Conservation (phyloP, 345 rosid species). For the Reutealis trisperma region DNA sequence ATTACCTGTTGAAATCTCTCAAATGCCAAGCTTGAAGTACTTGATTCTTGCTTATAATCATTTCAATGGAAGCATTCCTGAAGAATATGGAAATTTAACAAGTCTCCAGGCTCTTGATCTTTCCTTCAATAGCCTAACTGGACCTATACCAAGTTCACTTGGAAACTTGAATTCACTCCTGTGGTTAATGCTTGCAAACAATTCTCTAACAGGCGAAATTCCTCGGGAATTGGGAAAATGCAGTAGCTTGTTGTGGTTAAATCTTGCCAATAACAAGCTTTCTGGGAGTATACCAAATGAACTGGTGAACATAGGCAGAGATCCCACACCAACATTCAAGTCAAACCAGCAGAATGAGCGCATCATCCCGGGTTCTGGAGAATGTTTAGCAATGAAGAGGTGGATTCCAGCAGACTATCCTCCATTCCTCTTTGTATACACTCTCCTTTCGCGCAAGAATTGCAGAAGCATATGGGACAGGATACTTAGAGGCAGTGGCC, state of each 20-base stretch:
- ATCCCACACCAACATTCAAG: constrained; percentile 57
- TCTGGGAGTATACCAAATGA: constrained; percentile 64
- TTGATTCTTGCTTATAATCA: constrained; percentile 64
- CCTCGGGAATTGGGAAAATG: constrained; percentile 78
- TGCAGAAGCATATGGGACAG: constrained; percentile 78
- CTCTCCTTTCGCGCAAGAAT: constrained; percentile 64
- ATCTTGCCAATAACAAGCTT: constrained; percentile 75
- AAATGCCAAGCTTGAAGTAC: constrained; percentile 57
- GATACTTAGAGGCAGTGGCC: constrained; percentile 65
- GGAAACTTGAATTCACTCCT: constrained; percentile 71
- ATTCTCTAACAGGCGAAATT: constrained; percentile 60
- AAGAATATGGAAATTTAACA: constrained; percentile 61
- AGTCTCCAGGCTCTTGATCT: constrained; percentile 81
- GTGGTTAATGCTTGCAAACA: constrained; percentile 97
- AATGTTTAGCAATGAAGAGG: constrained; percentile 76
- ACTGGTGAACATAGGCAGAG: constrained; percentile 56
- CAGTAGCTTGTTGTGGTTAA: constrained; percentile 80
- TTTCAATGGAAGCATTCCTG: constrained; percentile 67
- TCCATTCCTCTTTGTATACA: constrained; percentile 75
- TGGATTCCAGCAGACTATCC: constrained; percentile 97
- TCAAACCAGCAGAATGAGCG: constrained; percentile 40
- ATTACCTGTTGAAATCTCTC: constrained; percentile 60
- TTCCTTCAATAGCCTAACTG: constrained; percentile 68
- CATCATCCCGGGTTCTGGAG: constrained; percentile 61
- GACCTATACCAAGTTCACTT: constrained; percentile 62